Conservation (phyloP, 2,329 filamentous ascomycete genomes). For the Sarocladiaceae sp. region DNA sequence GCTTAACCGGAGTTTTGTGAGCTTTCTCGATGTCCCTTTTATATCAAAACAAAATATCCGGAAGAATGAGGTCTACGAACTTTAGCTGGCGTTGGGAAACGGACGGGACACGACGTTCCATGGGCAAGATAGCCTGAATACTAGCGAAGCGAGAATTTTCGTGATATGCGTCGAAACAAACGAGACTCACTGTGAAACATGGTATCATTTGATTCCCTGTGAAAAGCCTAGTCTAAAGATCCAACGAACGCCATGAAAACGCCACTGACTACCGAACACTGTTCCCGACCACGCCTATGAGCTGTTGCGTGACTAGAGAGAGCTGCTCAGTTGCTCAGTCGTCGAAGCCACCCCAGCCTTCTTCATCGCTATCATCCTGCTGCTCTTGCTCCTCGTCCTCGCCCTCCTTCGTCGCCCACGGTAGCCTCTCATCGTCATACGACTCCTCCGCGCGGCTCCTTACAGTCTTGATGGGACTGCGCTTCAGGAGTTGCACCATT, state of each 20-base stretch:
- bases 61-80: too few relatives aligned
- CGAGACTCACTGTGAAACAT: too few relatives aligned
- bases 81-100: too few relatives aligned
- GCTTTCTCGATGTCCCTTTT: too few relatives aligned
- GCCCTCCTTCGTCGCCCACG: constrained; percentile 46
- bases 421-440: constrained; percentile 67
- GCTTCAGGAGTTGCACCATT: constrained; percentile 50
- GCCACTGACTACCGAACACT: background rate
- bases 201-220: constrained; percentile 3
- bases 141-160: too few relatives aligned
- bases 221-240: background rate
- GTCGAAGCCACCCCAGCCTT: constrained; percentile 61
- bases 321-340: constrained; percentile 44
- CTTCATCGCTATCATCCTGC: constrained; percentile 32
- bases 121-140: too few relatives aligned
- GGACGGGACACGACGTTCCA: too few relatives aligned
- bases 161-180: too few relatives aligned
- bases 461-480: constrained; percentile 63
- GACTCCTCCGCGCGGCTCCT: constrained; percentile 63
- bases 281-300: too few relatives aligned
- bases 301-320: too few relatives aligned
- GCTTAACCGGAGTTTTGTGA: too few relatives aligned
- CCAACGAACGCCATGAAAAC: constrained; percentile 17
- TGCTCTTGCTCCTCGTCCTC: constrained; percentile 26
- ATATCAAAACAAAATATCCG: too few relatives aligned